A percentile compares a stretch with the other conserved stretches of the same genome.
phyloP scores from a whole-genome alignment of 1,284 basidiomycete genomes.

The Heliocybe sulcata region DNA sequence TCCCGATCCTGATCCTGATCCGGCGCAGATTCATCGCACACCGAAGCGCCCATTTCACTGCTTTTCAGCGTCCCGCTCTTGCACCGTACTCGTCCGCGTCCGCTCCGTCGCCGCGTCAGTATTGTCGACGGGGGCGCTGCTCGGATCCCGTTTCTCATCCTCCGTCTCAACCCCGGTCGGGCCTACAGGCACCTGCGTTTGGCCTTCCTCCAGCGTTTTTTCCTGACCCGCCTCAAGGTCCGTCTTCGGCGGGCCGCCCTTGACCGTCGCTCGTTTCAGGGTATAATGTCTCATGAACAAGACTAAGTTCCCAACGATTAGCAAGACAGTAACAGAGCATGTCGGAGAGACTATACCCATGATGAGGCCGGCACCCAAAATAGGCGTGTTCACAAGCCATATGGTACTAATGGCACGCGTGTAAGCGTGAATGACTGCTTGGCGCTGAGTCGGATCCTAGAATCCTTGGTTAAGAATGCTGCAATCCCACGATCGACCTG shows the following conservation, averaged over 20 bases:
- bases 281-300: constrained; percentile 57
- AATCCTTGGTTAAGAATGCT: constrained; percentile 6
- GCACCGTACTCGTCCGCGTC: background rate
- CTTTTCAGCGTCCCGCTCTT: background rate
- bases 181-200: background rate
- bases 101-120: background rate
- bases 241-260: constrained; percentile 22
- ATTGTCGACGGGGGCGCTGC: background rate
- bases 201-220: background rate
- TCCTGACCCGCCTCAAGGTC: constrained; percentile 11
- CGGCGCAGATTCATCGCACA: too few species aligned
- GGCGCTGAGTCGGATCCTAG: constrained; percentile 40
- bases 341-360: constrained; percentile 36
- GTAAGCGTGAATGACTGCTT: constrained; percentile 61
- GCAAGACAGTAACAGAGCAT: constrained; percentile 1
- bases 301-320: constrained; percentile 14
- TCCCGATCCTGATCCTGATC: too few species aligned
- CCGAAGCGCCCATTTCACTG: background rate
- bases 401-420: constrained; percentile 60
- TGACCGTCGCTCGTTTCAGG: constrained; percentile 49
- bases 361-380: constrained; percentile 50
- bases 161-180: background rate
- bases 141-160: background rate
- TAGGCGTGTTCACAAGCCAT: constrained; percentile 65
- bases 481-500: background rate